Evolutionary conservation across 352 stramenopile genomes (phyloP).

Genomic region (Saprolegnia parasitica): DNA sequence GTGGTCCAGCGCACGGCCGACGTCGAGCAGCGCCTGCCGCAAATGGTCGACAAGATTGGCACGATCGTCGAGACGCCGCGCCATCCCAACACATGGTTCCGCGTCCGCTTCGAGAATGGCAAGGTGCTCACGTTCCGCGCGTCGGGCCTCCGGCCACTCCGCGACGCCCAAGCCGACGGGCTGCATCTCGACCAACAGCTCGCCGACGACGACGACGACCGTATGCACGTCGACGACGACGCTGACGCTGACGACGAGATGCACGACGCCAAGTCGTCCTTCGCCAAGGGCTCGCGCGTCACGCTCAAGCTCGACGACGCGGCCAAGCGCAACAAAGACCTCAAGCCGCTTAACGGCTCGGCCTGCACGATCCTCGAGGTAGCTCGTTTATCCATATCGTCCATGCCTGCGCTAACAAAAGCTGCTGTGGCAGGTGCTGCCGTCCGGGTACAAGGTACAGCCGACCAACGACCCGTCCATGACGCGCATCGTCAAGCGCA

Average conservation of each 20-base stretch:
- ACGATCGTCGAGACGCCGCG: conserved; percentile 74
- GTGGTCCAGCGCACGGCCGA: conserved; percentile 46
- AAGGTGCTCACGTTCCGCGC: conserved; percentile 85
- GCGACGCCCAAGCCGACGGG: conserved; percentile 31
- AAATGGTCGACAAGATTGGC: conserved; percentile 73
- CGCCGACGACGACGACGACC: conserved; percentile 9
- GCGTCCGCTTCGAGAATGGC: conserved; percentile 71
- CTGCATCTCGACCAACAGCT: not conserved
- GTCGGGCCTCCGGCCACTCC: conserved; percentile 60
- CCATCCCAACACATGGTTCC: conserved; percentile 85
- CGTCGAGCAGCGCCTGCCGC: conserved; percentile 76
- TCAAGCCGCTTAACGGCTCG: conserved; percentile 13
- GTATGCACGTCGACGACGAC: conserved; percentile 19
- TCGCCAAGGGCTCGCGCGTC: conserved; percentile 18
- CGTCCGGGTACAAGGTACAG: conserved; percentile 11
- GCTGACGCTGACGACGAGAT: conserved; percentile 33
- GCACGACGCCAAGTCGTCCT: conserved; percentile 32
- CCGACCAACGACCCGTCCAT: not conserved
- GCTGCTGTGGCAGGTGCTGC: not conserved
- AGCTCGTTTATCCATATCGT: not conserved
- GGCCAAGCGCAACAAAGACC: conserved; percentile 18
- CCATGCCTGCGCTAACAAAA: not conserved
- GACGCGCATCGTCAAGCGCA: not conserved
- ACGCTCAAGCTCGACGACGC: conserved; percentile 26
- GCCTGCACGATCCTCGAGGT: conserved; percentile 19